Evolutionary conservation across 148 eudicot species (phyloP).

Genomic region (Euryodendron excelsum): DNA sequence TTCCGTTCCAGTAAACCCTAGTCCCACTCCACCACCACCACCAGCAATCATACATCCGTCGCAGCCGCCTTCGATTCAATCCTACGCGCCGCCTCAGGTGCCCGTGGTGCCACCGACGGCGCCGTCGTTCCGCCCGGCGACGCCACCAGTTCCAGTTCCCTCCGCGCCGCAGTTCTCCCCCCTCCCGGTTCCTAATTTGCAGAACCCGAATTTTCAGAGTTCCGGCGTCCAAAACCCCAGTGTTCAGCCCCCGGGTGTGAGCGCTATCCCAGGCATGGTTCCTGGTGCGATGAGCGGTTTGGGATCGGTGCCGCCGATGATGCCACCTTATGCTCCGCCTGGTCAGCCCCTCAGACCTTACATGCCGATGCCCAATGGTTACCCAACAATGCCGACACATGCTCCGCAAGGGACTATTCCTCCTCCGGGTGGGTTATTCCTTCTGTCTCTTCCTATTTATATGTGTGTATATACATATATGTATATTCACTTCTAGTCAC

Average conservation of each 20-base stretch:
- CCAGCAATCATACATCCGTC: conserved; percentile 26
- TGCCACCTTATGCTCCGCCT: conserved; percentile 31
- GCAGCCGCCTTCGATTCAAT: conserved; percentile 32
- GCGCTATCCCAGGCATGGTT: conserved; percentile 18
- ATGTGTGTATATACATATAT: background rate
- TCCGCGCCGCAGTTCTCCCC: conserved; percentile 47
- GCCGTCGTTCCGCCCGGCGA: conserved; percentile 61
- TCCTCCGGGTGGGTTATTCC: conserved; percentile 71
- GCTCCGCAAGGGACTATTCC: conserved; percentile 56
- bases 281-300: background rate
- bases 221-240: conserved; percentile 27
- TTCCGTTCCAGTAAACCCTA: conserved; percentile 30
- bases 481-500: background rate
- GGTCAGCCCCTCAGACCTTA: conserved; percentile 56
- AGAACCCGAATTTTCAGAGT: conserved; percentile 21
- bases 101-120: conserved; percentile 22
- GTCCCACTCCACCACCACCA: conserved; percentile 36
- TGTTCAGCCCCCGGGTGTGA: conserved; percentile 55
- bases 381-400: conserved; percentile 24
- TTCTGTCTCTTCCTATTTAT: background rate
- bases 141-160: conserved; percentile 39
- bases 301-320: conserved; percentile 17
- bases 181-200: conserved; percentile 38
- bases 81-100: conserved; percentile 19
- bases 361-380: conserved; percentile 56